Percentiles rank a stretch among this genome's conserved stretches.
Evolutionary conservation across 169 alveolate genomes (phyloP).

Genomic region (Plasmodium vivax): DNA sequence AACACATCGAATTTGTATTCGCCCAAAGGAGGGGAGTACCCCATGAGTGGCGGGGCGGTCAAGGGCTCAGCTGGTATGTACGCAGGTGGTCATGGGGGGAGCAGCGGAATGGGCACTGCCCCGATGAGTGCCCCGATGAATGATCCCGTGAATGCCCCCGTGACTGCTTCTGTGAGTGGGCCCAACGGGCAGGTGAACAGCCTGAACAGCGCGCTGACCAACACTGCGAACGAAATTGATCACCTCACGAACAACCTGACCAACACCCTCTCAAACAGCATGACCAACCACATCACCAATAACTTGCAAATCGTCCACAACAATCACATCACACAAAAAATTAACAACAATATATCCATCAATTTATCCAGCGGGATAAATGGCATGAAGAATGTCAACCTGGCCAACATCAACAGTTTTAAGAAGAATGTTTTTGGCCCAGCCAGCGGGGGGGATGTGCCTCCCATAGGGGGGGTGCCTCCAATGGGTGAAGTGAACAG

Average conservation of each 20-base stretch:
- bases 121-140: not conserved
- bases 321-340: constrained; percentile 35
- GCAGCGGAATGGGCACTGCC: not conserved
- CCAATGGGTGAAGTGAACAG: not conserved
- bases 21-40: not conserved
- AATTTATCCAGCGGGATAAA: constrained; percentile 16
- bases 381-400: not conserved
- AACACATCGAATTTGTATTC: not conserved
- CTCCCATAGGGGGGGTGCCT: not conserved
- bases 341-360: constrained; percentile 27
- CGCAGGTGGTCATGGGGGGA: not conserved
- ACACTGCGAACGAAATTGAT: not conserved
- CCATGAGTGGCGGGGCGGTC: not conserved
- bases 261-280: not conserved
- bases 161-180: not conserved
- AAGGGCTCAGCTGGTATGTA: not conserved
- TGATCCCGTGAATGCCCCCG: too few species aligned
- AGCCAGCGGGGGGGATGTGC: not conserved
- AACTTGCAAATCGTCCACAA: constrained; percentile 17
- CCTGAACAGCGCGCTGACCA: not conserved
- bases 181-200: not conserved
- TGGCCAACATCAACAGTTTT: not conserved
- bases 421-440: constrained; percentile 13
- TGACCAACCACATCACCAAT: constrained; percentile 17
- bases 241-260: not conserved